Percentiles rank a stretch among this genome's conserved stretches.
Conservation (phyloP, 2,329 filamentous ascomycete genomes). For the Blastomyces percursus region DNA sequence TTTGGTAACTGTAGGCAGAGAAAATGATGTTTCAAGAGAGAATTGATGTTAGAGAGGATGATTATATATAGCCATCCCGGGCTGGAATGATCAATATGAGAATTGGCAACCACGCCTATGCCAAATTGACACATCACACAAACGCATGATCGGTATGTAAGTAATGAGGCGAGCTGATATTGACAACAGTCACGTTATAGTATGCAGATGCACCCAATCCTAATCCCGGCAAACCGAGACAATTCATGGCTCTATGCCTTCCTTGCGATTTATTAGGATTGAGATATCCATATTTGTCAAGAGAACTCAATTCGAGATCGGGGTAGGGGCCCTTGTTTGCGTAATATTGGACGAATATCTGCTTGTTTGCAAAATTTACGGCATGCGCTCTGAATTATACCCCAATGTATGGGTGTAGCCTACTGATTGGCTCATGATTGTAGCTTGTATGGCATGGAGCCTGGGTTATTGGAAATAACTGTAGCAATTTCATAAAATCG, state of each 20-base stretch:
- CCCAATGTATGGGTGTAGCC: too few relatives aligned
- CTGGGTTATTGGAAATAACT: too few relatives aligned
- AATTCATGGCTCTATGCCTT: neutral
- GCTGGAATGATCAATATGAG: neutral
- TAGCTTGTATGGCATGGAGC: too few relatives aligned
- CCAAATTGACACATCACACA: neutral
- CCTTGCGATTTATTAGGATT: neutral
- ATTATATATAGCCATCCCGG: neutral
- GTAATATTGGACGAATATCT: too few relatives aligned
- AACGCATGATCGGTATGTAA: neutral
- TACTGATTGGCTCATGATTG: too few relatives aligned
- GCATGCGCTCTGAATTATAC: too few relatives aligned
- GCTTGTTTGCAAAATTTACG: too few relatives aligned
- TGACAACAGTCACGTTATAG: neutral
- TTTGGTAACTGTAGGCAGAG: neutral
- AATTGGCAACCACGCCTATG: neutral
- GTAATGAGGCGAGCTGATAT: neutral
- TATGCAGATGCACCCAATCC: neutral
- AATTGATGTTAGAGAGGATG: neutral
- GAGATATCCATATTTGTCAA: too few relatives aligned
- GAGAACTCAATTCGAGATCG: too few relatives aligned
- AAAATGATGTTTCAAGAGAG: neutral
- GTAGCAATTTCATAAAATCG: too few relatives aligned
- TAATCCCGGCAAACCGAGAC: neutral
- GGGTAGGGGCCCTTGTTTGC: too few relatives aligned